Evolutionary conservation across 768 basidiomycete species (phyloP).

Genomic region (Chalciporus sphaerocephalus): DNA sequence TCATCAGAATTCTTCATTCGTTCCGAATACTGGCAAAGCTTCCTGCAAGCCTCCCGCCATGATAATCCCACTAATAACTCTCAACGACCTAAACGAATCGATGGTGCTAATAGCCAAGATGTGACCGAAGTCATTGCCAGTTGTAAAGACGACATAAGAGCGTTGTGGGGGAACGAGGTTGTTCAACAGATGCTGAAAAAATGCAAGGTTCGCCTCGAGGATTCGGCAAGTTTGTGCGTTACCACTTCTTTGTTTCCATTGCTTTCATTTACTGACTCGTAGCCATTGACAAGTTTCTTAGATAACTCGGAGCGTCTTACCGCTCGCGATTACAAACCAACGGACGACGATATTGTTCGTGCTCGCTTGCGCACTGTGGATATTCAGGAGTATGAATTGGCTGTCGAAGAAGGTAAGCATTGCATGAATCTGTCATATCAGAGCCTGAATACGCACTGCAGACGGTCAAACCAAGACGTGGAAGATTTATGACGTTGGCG

Average conservation of each 20-base stretch:
- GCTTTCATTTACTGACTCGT: not conserved
- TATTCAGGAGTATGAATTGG: conserved; percentile 61
- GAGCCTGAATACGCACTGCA: conserved; percentile 5
- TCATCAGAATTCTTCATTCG: conserved; percentile 49
- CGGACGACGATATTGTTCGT: conserved; percentile 69
- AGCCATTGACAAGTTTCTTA: conserved; percentile 48
- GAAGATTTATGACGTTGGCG: conserved; percentile 76
- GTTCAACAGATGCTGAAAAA: conserved; percentile 48
- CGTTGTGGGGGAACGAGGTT: conserved; percentile 57
- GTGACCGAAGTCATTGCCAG: conserved; percentile 51
- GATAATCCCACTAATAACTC: conserved; percentile 7
- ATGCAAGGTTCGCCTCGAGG: conserved; percentile 49
- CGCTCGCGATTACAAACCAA: conserved; percentile 53
- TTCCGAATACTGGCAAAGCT: conserved; percentile 42
- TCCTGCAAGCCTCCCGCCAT: conserved; percentile 30
- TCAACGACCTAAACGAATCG: conserved; percentile 9
- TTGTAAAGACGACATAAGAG: conserved; percentile 59
- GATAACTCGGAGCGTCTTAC: conserved; percentile 66
- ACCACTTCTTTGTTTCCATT: conserved; percentile 21
- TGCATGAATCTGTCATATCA: not conserved
- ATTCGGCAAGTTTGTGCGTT: conserved; percentile 62
- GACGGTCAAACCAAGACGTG: conserved; percentile 48
- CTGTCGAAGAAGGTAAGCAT: conserved; percentile 32
- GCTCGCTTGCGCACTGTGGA: conserved; percentile 67
- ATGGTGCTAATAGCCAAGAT: conserved; percentile 32